These are phyloP conservation scores for Aspergillus brunneoviolaceus DNA, from an alignment of 2,329 filamentous ascomycete genomes.

Conservation along the genomic window DNA sequence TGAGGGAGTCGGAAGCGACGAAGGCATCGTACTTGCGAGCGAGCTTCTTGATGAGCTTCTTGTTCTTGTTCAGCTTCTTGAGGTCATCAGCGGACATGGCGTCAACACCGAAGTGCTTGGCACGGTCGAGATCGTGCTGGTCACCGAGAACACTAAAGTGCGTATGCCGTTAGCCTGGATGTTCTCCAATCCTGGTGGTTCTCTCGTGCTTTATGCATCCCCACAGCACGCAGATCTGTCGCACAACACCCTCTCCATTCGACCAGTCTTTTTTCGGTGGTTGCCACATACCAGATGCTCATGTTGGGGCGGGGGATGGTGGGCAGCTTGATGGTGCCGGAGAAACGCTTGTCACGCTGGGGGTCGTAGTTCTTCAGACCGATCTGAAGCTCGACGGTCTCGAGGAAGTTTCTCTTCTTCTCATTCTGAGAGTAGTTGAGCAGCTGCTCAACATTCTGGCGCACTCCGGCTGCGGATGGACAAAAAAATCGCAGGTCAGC, in stretches of 20 bases:
- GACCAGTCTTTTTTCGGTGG: background rate
- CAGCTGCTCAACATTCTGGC: conserved; percentile 87
- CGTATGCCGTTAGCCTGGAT: conserved; percentile 18
- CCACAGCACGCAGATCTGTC: too few relatives aligned
- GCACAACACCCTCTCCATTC: too few relatives aligned
- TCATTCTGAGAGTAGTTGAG: conserved; percentile 92
- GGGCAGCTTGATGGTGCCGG: conserved; percentile 94
- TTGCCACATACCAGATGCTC: conserved; percentile 67
- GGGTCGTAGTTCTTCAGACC: conserved; percentile 99
- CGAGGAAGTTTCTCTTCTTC: conserved; percentile 98
- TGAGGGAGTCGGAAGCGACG: conserved; percentile 91
- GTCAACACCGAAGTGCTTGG: conserved; percentile 98
- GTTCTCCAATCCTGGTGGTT: too few relatives aligned
- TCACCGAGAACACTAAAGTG: conserved; percentile 72
- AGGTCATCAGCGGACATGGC: conserved; percentile 98
- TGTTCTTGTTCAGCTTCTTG: conserved; percentile 99
- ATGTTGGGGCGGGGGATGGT: conserved; percentile 87
- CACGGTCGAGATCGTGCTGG: conserved; percentile 99
- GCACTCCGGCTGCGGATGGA: conserved; percentile 72
- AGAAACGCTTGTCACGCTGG: conserved; percentile 99
- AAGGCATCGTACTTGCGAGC: conserved; percentile 99
- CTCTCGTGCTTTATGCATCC: too few relatives aligned
- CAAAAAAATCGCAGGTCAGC: conserved; percentile 10
- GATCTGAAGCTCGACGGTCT: conserved; percentile 81
- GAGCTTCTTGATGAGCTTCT: conserved; percentile 99